Evolutionary conservation across 73 alveolate species (phyloP).

Genomic region (Diophrys appendiculata): DNA sequence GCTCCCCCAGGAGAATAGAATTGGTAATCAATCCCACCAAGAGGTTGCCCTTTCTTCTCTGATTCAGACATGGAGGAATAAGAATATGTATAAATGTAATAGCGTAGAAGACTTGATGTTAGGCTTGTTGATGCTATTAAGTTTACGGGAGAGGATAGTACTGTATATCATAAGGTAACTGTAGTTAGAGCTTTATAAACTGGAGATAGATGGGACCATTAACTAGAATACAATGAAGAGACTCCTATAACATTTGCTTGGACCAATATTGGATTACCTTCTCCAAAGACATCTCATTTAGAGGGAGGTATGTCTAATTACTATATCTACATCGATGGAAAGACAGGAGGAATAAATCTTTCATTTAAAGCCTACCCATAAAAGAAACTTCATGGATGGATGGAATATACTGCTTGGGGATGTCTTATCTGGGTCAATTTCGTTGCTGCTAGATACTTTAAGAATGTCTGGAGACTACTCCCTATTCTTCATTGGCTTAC

Average conservation of each 20-base stretch:
- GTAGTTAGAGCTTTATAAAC: not conserved
- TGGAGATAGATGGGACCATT: not conserved
- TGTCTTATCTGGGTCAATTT: not conserved
- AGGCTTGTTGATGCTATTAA: not conserved
- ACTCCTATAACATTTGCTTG: not conserved
- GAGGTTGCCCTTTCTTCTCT: not conserved
- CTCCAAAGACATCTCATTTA: not conserved
- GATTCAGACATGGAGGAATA: not conserved
- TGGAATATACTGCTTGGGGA: not conserved
- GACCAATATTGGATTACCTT: not conserved
- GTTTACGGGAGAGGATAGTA: not conserved
- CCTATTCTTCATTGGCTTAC: not conserved
- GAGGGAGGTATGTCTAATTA: not conserved
- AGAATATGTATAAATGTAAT: no score
- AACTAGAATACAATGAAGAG: no score
- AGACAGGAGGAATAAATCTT: not conserved
- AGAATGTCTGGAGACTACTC: not conserved
- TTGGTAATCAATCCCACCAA: not conserved
- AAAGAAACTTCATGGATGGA: not conserved
- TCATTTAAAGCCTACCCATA: not conserved
- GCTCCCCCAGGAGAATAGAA: not conserved
- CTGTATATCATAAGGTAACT: not conserved
- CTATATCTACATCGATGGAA: not conserved
- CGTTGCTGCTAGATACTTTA: not conserved
- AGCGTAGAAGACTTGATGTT: not conserved